Base-by-base conservation (phyloP, 495 filamentous ascomycete genomes). In the Trichoderma virens region DNA sequence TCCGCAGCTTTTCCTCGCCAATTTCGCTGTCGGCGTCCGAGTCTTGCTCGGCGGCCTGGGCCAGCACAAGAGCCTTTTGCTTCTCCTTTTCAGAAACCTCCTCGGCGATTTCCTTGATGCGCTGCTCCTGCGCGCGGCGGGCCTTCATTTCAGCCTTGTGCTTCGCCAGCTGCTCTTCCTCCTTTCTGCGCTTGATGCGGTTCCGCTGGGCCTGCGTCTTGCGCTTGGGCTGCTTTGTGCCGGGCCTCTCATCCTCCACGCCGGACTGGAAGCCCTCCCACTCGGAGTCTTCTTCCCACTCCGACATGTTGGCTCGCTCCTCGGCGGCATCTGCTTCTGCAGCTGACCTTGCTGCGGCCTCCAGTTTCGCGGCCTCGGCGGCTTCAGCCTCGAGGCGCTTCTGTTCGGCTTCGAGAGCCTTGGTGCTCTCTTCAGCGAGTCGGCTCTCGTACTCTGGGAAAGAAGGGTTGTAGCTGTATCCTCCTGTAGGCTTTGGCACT, bases 121-220 rank as follows among this genome's bases (percentile, higher is more conserved):
- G 76, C 69, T 86, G 82, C 39, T 79, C 76, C 73, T 97, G 90
- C 41, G 80, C 81, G 34, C 84, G 82, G 69, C 84, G 88, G 70
- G 85, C 80, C 75, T 90, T 90, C 73, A 86, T 83, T 68, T 85
- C 81, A 30, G 83, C 84, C 63, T 92, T 88, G 77, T 87, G 87
- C 67, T 85, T 87, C 16, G 81, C 81, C 65, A 82, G 77, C 64
- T 86, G 79, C 76, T 97, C 93, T 63, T 87, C 87, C 71, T 92
- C 92, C 77, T 97, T 98, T 67, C 90, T 83, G 63, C 91, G 82
- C 74, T 90, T 90, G 65, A 89, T 85, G 71, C 88, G 93, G 75
- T 98, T 98, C 65, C 91, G 80, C 74, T 98, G 88, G 3, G 85
- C 81, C 68, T 85, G 89, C 27, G 91, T 91, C 78, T 98, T 98